Evolutionary conservation across 257 asterid genomes (phyloP).

Genomic region (Solanum piurae): DNA sequence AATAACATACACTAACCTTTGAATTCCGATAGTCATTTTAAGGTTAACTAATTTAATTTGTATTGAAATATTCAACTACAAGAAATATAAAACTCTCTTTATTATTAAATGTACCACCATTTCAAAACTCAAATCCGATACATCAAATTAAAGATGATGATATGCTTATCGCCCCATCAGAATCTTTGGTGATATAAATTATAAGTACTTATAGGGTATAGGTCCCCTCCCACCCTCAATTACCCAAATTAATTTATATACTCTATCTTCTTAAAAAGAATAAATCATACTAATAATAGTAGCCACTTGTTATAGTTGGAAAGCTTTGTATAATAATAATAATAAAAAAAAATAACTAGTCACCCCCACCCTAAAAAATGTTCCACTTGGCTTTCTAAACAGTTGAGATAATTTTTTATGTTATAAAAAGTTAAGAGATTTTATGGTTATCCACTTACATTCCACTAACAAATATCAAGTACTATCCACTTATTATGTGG

Average conservation of each 20-base stretch:
- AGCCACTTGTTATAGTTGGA: neutral
- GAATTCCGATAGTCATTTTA: neutral
- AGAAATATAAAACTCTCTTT: neutral
- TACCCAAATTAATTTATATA: neutral
- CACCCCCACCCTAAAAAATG: neutral
- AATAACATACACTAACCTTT: neutral
- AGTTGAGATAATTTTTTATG: neutral
- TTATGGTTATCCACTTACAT: neutral
- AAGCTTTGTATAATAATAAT: neutral
- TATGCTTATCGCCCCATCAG: rapidly evolving
- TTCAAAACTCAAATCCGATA: rapidly evolving
- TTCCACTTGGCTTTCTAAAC: neutral
- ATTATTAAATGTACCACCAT: neutral
- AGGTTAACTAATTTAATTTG: neutral
- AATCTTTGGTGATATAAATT: neutral
- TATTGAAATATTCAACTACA: rapidly evolving
- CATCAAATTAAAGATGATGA: neutral
- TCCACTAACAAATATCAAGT: neutral
- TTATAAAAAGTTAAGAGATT: neutral
- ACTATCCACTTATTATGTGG: neutral
- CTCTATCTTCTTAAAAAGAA: neutral
- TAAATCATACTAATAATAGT: neutral
- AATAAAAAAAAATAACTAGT: neutral
- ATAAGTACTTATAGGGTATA: neutral
- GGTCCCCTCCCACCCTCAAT: neutral